Base-by-base conservation (phyloP, 306 rosid species). In the Castanea mollissima region DNA sequence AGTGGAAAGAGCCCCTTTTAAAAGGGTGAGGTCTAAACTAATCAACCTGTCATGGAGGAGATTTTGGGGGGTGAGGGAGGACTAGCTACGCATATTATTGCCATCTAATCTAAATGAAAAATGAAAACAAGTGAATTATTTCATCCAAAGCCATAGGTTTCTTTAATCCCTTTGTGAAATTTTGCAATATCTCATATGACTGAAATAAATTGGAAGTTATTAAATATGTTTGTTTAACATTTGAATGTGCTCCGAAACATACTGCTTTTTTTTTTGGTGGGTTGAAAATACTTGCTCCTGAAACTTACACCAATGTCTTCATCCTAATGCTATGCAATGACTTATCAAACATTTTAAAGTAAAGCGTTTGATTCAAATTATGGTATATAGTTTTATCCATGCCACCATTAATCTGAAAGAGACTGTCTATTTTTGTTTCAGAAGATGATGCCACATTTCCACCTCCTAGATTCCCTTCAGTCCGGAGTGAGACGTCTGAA, bases 401-500 rank as follows among this genome's bases (percentile, higher is more conserved):
- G 18, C 63, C 31, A n/a, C 64, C 65, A 55, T 55, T 73, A 31
- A 25, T 55, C 23, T 55, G 46, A 73, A 57, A 75, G 63, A 67
- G 52, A 76, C 60, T 76, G 15, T 76, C 69, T 10, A 82, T 56
- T 82, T 82, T 55, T 63, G 69, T 75, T 84, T 78, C 89, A 87
- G 98, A 84, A 68, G 88, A 89, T 60, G 92, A 90, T 82, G 77
- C 83, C 62, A 44, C 89, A 6, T 74, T 84, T 41, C 90, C 86
- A 16, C 88, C 86, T 51, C 87, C 92, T 7, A 84, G 87, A 77
- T 51, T 87, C 29, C 83, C 93, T 78, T 92, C 92, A 76, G 31
- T 84, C 80, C 87, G 64, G 76, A 73, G 83, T 78, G 77, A 81
- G 59, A 55, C 15, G 55, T 81, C 86, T 55, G 93, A 88, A 20